phyloP scores from a whole-genome alignment of 2,329 filamentous ascomycete genomes.

The Claviceps paspali region DNA sequence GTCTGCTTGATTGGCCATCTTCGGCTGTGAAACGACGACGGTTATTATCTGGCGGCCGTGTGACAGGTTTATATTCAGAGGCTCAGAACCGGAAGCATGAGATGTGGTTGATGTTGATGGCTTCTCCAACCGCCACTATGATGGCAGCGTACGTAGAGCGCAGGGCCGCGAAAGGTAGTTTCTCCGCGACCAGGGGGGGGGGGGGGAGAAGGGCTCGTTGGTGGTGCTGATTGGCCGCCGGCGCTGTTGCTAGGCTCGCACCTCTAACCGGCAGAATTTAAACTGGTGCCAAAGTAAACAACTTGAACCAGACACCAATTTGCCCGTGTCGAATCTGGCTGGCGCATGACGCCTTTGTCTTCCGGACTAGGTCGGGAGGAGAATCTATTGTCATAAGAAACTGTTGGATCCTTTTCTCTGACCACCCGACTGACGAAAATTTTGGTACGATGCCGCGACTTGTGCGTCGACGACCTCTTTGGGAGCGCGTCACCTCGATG shows the following conservation, averaged over 20 bases:
- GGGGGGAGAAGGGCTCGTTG: no score
- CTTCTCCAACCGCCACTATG: conserved; percentile 2
- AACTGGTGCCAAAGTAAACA: conserved; percentile 11
- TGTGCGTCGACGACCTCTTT: conserved; percentile 64
- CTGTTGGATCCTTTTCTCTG: not conserved
- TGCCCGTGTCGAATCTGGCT: not conserved
- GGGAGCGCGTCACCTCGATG: conserved; percentile 64
- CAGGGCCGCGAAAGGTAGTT: no score
- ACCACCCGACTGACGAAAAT: not conserved
- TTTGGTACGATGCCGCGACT: conserved; percentile 49
- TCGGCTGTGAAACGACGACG: conserved; percentile 8
- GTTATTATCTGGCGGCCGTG: no score
- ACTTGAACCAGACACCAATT: conserved; percentile 1
- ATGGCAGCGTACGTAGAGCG: not conserved
- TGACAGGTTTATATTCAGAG: no score
- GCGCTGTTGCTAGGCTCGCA: not conserved
- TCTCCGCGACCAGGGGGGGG: no score
- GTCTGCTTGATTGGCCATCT: conserved; percentile 38
- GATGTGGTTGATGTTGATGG: not conserved
- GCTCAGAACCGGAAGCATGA: not conserved
- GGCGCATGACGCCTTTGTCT: conserved; percentile 1
- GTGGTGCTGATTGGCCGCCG: not conserved
- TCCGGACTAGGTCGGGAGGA: not conserved
- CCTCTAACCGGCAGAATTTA: not conserved
- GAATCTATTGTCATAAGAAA: no score